Base-by-base conservation (phyloP, 768 basidiomycete genomes). In the Mycena rebaudengoi region DNA sequence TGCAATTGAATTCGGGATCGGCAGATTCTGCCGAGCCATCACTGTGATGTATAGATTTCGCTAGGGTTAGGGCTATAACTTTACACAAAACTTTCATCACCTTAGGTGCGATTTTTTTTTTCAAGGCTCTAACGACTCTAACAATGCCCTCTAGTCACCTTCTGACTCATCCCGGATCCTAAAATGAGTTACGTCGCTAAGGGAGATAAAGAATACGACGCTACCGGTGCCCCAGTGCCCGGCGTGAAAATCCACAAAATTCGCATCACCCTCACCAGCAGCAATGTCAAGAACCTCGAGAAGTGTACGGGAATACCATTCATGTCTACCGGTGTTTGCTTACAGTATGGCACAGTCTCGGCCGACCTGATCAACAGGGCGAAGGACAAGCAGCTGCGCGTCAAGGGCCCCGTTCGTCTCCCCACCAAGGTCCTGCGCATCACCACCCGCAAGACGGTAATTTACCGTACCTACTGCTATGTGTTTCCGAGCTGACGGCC, bases 401-500 rank as follows among this genome's bases (percentile, higher is more conserved):
- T 99, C 79, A 98, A 98, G 83, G 98, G 98, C 64, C 98, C 98
- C 69, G 96, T 99, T 74, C 92, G 98, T 69, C 92, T 99, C 74
- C 98, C 98, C 67, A 99, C 98, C 80, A 99, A 99, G 85, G 91
- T 96, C 76, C 89, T 99, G 75, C 96, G 94, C 83, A 96, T 99
- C 85, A 98, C 96, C 80, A 99, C 97, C 82, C 93, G 98, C 76
- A 99, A 99, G 82, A 97, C 98, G 68, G 96, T 96, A n/a, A n/a
- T n/a, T n/a, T n/a, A n/a, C n/a, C n/a, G 65, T 69, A 93, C 85
- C 28, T 0, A 10, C 23, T 32, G 12, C 63, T 65, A 23, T 35
- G 25, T 23, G 65, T 51, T 37, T 60, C 4, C 23, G 48, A 20
- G 26, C 40, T 60, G 59, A 33, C 12, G 35, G 10, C 35, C 41